phyloP scores from a whole-genome alignment of 2,329 filamentous ascomycete species.

The Emmonsiellopsis sp. region DNA sequence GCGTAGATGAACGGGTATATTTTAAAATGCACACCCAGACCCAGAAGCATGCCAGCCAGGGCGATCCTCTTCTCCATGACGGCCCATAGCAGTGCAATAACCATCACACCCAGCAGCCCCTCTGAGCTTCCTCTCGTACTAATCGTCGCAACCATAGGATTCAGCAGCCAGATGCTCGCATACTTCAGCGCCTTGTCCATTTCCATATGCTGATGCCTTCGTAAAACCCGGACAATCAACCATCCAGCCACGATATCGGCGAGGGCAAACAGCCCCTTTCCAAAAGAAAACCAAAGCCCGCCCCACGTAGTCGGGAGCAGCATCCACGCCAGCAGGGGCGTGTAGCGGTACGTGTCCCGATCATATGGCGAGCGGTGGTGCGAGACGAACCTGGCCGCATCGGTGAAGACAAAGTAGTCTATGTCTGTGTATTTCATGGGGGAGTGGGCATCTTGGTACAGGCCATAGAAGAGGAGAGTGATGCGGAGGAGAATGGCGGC shows the following conservation, averaged over 20 bases:
- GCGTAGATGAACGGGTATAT: constrained; percentile 98
- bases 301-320: constrained; percentile 66
- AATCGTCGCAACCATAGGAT: constrained; percentile 97
- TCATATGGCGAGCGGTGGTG: constrained; percentile 67
- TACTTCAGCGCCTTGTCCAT: constrained; percentile 59
- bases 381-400: constrained; percentile 71
- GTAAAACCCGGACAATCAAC: constrained; percentile 54
- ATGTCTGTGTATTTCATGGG: constrained; percentile 98
- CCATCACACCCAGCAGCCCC: constrained; percentile 75
- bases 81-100: constrained; percentile 75
- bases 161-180: constrained; percentile 83
- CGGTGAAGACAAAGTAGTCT: constrained; percentile 96
- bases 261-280: constrained; percentile 75
- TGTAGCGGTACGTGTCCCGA: constrained; percentile 93
- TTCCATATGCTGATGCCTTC: constrained; percentile 27
- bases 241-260: constrained; percentile 80
- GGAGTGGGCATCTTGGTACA: constrained; percentile 85
- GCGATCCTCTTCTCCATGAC: constrained; percentile 53
- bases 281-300: constrained; percentile 63
- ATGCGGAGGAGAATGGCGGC: constrained; percentile 53
- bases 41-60: constrained; percentile 66
- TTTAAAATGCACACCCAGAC: constrained; percentile 88
- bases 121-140: constrained; percentile 92
- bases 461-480: constrained; percentile 71
- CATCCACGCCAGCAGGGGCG: constrained; percentile 84